These are phyloP conservation scores for Geotrichum phurueaensis DNA, from an alignment of 1,139 yeast species.

Conservation along the genomic window DNA sequence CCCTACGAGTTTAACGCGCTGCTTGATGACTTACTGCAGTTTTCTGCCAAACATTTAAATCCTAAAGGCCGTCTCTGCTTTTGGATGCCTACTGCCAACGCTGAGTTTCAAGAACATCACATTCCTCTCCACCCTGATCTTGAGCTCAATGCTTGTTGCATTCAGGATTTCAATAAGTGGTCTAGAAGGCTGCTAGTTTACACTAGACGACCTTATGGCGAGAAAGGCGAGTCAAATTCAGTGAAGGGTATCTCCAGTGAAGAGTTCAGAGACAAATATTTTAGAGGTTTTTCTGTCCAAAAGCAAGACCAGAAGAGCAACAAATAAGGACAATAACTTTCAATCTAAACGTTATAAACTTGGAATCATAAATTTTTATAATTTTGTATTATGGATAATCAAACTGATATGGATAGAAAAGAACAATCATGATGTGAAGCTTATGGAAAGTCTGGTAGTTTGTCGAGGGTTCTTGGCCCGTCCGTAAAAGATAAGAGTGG, in stretches of 20 bases:
- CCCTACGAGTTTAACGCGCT: conserved; percentile 76
- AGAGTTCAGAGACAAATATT: conserved; percentile 74
- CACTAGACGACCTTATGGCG: conserved; percentile 55
- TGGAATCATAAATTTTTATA: neutral
- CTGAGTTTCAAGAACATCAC: conserved; percentile 61
- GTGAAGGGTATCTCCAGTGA: conserved; percentile 40
- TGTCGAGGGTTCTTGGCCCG: no score
- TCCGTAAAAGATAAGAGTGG: no score
- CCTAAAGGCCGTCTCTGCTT: conserved; percentile 76
- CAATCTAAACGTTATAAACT: neutral
- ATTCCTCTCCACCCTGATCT: conserved; percentile 76
- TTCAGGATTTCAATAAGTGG: conserved; percentile 90
- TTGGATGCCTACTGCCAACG: conserved; percentile 98
- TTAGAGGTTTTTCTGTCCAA: conserved; percentile 53
- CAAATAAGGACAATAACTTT: neutral
- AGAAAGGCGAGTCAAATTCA: conserved; percentile 52
- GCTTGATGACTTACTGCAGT: conserved; percentile 67
- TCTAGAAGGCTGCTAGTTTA: conserved; percentile 80
- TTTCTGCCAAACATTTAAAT: conserved; percentile 66
- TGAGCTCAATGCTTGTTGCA: conserved; percentile 66
- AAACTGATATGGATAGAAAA: no score
- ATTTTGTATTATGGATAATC: neutral
- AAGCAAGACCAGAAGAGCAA: neutral
- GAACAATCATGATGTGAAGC: no score
- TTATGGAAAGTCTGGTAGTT: no score